Conservation (phyloP, 176 grass and related monocot species). For the Cenchrus fungigraminus region DNA sequence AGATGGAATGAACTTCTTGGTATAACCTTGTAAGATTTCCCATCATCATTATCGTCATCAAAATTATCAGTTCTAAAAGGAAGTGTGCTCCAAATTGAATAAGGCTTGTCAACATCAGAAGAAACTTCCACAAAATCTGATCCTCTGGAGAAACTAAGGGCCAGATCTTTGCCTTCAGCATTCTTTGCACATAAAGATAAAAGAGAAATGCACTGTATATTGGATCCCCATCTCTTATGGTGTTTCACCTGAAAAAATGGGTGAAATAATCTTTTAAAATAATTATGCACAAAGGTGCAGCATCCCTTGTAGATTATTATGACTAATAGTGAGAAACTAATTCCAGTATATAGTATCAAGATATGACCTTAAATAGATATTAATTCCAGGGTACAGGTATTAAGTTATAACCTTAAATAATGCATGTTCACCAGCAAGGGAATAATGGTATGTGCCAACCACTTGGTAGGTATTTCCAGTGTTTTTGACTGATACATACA, state of each 20-base stretch:
- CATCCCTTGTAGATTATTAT: slow-evolving; percentile 21
- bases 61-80: slow-evolving; percentile 52
- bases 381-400: slow-evolving; percentile 24
- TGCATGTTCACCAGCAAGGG: slow-evolving; percentile 67
- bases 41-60: slow-evolving; percentile 61
- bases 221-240: slow-evolving; percentile 65
- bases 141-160: slow-evolving; percentile 64
- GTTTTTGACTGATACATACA: slow-evolving; percentile 74
- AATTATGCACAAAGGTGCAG: neutral
- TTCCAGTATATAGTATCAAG: slow-evolving; percentile 26
- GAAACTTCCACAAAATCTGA: slow-evolving; percentile 79
- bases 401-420: slow-evolving; percentile 73
- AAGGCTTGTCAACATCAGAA: slow-evolving; percentile 51
- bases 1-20: slow-evolving; percentile 63
- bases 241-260: slow-evolving; percentile 62
- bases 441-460: slow-evolving; percentile 75
- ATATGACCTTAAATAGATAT: slow-evolving; percentile 41
- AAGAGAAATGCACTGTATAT: slow-evolving; percentile 68
- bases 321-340: slow-evolving; percentile 19
- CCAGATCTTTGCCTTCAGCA: slow-evolving; percentile 64
- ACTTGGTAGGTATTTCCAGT: slow-evolving; percentile 60
- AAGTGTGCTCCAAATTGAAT: slow-evolving; percentile 61
- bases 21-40: slow-evolving; percentile 58
- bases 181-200: slow-evolving; percentile 56
- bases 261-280: slow-evolving; percentile 8